These are phyloP conservation scores for Ophiosphaerella narmari DNA, from an alignment of 2,329 filamentous ascomycete genomes.

Conservation along the genomic window DNA sequence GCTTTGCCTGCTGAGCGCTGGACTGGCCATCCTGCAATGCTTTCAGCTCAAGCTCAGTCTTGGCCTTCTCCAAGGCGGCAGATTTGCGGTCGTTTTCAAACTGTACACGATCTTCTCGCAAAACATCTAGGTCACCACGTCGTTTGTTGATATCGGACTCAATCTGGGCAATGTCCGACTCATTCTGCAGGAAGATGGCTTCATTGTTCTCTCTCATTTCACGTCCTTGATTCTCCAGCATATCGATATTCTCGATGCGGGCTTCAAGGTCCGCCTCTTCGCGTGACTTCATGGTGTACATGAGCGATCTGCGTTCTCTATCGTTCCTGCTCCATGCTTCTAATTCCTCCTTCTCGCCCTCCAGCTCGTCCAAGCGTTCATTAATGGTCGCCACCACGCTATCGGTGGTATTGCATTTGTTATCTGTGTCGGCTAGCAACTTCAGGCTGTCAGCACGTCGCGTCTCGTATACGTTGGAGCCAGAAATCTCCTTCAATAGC, in stretches of 20 bases:
- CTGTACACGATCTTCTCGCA: constrained; percentile 83
- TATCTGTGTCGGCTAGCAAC: constrained; percentile 96
- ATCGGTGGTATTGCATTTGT: constrained; percentile 93
- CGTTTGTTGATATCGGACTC: constrained; percentile 80
- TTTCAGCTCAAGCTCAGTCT: constrained; percentile 84
- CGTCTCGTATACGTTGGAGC: constrained; percentile 95
- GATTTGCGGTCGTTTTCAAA: constrained; percentile 89
- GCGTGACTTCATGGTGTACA: constrained; percentile 91
- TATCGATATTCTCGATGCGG: constrained; percentile 81
- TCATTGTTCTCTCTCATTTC: constrained; percentile 84
- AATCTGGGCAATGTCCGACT: constrained; percentile 76
- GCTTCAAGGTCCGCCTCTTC: constrained; percentile 81
- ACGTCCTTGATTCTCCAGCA: constrained; percentile 77
- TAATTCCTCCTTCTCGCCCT: constrained; percentile 96
- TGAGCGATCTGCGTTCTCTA: constrained; percentile 84
- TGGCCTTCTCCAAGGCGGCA: constrained; percentile 76
- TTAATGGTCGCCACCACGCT: constrained; percentile 90
- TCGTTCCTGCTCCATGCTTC: constrained; percentile 95
- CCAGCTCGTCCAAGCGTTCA: constrained; percentile 82
- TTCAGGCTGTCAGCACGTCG: constrained; percentile 89
- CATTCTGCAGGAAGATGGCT: constrained; percentile 74
- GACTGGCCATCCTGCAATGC: constrained; percentile 81
- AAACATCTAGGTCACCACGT: constrained; percentile 80
- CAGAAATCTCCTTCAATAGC: constrained; percentile 95
- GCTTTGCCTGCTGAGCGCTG: constrained; percentile 72